phyloP scores from a whole-genome alignment of 164 flowering plant genomes.

The Echeveria elegans region DNA sequence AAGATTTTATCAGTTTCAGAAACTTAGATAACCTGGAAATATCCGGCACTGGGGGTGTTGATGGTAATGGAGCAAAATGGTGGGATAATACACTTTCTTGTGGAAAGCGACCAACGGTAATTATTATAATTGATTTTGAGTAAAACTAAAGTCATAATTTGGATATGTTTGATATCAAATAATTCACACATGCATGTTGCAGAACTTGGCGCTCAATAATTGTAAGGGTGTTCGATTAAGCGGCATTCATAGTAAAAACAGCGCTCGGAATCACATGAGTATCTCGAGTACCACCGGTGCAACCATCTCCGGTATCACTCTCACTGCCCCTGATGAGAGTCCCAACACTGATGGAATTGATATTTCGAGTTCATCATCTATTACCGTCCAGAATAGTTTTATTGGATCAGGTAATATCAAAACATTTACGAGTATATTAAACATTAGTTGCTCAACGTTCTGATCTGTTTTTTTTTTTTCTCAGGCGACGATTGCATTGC shows the following conservation, averaged over 20 bases:
- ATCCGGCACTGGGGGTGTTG: not conserved
- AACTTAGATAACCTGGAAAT: not conserved
- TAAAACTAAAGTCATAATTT: not conserved
- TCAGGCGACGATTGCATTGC: conserved; percentile 7
- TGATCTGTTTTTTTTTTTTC: not conserved
- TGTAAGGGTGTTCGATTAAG: not conserved
- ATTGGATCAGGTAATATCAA: not conserved
- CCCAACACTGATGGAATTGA: not conserved
- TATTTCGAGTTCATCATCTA: not conserved
- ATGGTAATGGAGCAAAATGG: not conserved
- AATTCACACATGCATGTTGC: not conserved
- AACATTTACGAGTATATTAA: too few relatives aligned
- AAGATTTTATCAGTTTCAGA: not conserved
- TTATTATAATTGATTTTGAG: not conserved
- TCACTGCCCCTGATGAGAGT: not conserved
- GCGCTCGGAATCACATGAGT: not conserved
- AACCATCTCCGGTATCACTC: not conserved
- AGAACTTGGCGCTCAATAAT: not conserved
- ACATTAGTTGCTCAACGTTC: too few relatives aligned
- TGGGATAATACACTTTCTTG: not conserved
- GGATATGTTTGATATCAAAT: too few relatives aligned
- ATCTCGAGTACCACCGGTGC: not conserved
- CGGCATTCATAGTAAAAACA: not conserved
- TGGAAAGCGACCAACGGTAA: not conserved
- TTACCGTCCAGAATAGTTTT: not conserved